These are phyloP conservation scores for Limnanthes douglasii DNA, from an alignment of 345 rosid species.

Conservation along the genomic window DNA sequence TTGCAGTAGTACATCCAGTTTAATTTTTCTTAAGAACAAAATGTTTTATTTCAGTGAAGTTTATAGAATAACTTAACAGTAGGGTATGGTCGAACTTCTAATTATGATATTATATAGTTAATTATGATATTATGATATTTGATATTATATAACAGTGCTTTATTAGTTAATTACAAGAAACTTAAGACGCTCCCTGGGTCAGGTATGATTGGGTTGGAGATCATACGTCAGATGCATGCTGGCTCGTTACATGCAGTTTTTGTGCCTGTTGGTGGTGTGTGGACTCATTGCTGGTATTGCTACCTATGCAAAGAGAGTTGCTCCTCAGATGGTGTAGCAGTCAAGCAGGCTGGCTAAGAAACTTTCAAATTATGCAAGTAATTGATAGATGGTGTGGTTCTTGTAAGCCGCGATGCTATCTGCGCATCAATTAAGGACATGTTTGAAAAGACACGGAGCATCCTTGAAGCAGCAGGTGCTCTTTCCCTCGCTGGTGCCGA, in stretches of 20 bases:
- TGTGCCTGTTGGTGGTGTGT: slow-evolving; percentile 97
- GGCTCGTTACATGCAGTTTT: slow-evolving; percentile 81
- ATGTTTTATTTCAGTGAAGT: no score
- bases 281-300: slow-evolving; percentile 97
- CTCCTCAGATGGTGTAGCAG: slow-evolving; percentile 97
- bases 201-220: slow-evolving; percentile 97
- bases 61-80: no score
- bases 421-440: slow-evolving; percentile 99
- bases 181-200: slow-evolving; percentile 87
- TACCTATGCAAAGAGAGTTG: slow-evolving; percentile 81
- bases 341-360: slow-evolving; percentile 91
- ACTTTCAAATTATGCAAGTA: slow-evolving; percentile 71
- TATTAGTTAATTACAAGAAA: no score
- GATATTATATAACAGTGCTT: no score
- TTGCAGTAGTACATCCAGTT: no score
- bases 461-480: slow-evolving; percentile 96
- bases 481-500: slow-evolving; percentile 96
- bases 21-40: no score
- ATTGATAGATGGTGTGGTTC: slow-evolving; percentile 86
- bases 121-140: no score
- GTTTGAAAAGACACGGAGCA: slow-evolving; percentile 95
- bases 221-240: slow-evolving; percentile 53
- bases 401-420: slow-evolving; percentile 96
- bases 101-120: no score
- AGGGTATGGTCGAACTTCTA: no score